phyloP scores from a whole-genome alignment of 2,329 filamentous ascomycete species.

The Hortaea sp. region DNA sequence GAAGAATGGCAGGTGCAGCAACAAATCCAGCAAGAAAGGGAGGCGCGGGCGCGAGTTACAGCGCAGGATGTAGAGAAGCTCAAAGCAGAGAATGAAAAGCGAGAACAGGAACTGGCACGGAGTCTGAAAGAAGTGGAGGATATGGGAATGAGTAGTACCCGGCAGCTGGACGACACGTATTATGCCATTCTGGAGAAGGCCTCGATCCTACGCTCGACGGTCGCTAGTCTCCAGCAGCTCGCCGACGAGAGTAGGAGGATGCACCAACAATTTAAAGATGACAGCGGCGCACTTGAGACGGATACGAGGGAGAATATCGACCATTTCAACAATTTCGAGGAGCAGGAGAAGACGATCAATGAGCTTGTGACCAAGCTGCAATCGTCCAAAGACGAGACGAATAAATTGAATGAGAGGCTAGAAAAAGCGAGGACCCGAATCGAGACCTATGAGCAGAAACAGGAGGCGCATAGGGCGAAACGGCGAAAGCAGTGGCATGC shows the following conservation, averaged over 20 bases:
- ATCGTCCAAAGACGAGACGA: slow-evolving; percentile 49
- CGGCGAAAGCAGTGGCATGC: slow-evolving; percentile 28
- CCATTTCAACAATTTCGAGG: slow-evolving; percentile 51
- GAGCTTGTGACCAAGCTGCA: slow-evolving; percentile 53
- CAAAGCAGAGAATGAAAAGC: slow-evolving; percentile 27
- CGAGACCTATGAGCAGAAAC: slow-evolving; percentile 56
- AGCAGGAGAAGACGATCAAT: slow-evolving; percentile 55
- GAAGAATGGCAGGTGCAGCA: slow-evolving; percentile 12
- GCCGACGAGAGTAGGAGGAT: slow-evolving; percentile 45
- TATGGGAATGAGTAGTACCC: slow-evolving; percentile 52
- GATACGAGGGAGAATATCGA: slow-evolving; percentile 54
- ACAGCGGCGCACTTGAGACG: slow-evolving; percentile 48
- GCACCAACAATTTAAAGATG: slow-evolving; percentile 42
- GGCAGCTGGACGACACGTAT: slow-evolving; percentile 63
- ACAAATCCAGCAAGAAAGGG: slow-evolving; percentile 8
- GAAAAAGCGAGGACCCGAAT: slow-evolving; percentile 54
- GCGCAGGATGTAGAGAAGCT: slow-evolving; percentile 31
- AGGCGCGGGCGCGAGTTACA: slow-evolving; percentile 19
- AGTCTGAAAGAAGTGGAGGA: slow-evolving; percentile 36
- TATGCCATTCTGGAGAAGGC: slow-evolving; percentile 63
- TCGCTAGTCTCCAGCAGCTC: slow-evolving; percentile 57
- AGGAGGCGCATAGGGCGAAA: slow-evolving; percentile 58
- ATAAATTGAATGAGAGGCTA: slow-evolving; percentile 51
- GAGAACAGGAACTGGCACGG: slow-evolving; percentile 30
- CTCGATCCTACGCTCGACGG: slow-evolving; percentile 52